These are phyloP conservation scores for Hanseniaspora thailandica DNA, from an alignment of 805 yeast genomes.

Conservation along the genomic window DNA sequence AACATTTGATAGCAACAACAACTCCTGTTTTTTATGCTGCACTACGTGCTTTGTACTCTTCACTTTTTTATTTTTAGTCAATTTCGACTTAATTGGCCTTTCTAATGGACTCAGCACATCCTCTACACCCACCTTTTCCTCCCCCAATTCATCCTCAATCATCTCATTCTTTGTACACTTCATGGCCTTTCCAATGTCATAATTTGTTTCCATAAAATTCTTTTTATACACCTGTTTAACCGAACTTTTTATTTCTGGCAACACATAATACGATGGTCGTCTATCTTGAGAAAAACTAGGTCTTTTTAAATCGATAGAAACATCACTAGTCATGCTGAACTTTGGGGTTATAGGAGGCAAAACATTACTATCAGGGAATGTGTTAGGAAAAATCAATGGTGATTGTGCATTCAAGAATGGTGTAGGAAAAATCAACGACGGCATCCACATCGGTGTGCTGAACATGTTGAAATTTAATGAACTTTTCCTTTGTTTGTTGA, in stretches of 20 bases:
- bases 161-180: too few species aligned
- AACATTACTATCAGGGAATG: background rate
- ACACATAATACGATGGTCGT: background rate
- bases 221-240: background rate
- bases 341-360: background rate
- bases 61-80: background rate
- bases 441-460: background rate
- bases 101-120: background rate
- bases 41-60: background rate
- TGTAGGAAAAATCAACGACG: background rate
- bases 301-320: background rate
- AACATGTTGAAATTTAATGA: background rate
- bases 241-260: background rate
- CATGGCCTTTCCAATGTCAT: background rate
- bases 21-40: background rate
- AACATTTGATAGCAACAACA: background rate
- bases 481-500: background rate
- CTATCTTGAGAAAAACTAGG: background rate
- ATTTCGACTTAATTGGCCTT: background rate
- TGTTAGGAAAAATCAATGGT: background rate
- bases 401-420: background rate
- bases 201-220: background rate
- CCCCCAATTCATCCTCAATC: too few species aligned
- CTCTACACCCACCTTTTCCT: too few species aligned
- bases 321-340: background rate